Evolutionary conservation across 164 flowering plant species (phyloP), one percentile per base, ranked within the genome.

Genomic region (Stephania japonica): DNA sequence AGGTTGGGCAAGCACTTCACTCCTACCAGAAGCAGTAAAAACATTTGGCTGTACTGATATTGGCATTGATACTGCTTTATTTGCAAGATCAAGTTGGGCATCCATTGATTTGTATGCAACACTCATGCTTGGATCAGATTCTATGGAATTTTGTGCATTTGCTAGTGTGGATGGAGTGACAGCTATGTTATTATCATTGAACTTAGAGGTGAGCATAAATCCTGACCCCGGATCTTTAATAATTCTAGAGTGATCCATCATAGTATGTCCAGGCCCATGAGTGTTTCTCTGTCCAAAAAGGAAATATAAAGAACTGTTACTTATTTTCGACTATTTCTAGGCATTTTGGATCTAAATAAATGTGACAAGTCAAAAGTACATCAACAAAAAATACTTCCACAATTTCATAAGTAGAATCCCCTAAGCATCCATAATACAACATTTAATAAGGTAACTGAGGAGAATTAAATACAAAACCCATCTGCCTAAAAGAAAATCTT

Each of bases 181-280:
- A 42, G 75, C 27, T 8, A 76, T 42, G 72, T 69, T 82, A 73
- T 83, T 87, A 44, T 90, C 97, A 69, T 90, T 92, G 69, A 89
- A 80, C 78, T 87, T 91, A 67, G 90, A 91, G 69, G 84, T 44
- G 78, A 84, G 80, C 21, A 81, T 56, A 67, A 87, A 73, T 47
- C 77, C 89, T 66, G 88, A 80, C 67, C 81, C 87, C 70, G 89
- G 83, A 74, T 86, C 88, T 73, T 85, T 88, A 32, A 81, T 43
- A 64, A 82, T 74, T 75, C 76, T 93, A 26, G 88, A 86, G 66
- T 83, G 86, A 70, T 86, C 88, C 63, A 76, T 78, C 70, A 83
- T 78, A 78, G 74, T 85, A 71, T 83, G 94, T 59, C 79, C 88
- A 9, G 87, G 90, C 84, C 91, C 91, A 42, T 90, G 98, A 78